Evolutionary conservation across 495 filamentous ascomycete genomes (phyloP).

Genomic region (Penicillium canariense): DNA sequence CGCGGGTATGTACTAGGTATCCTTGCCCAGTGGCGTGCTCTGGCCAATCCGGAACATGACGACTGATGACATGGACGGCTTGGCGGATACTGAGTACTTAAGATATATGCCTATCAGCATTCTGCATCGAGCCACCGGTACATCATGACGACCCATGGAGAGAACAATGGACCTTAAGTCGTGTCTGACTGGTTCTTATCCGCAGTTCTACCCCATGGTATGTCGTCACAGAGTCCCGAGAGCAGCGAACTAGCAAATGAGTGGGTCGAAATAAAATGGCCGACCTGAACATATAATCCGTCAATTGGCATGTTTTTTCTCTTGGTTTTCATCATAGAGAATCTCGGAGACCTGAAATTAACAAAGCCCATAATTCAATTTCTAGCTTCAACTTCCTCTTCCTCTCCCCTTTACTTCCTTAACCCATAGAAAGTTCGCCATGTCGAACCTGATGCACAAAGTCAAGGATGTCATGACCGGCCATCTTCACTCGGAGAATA

Average conservation of each 20-base stretch:
- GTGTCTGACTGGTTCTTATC: background rate
- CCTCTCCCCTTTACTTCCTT: background rate
- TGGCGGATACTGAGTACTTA: background rate
- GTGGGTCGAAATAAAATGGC: background rate
- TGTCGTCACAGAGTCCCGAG: constrained; percentile 20
- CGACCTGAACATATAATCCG: background rate
- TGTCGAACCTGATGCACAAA: constrained; percentile 70
- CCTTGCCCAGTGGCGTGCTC: constrained; percentile 10
- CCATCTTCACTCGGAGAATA: constrained; percentile 28
- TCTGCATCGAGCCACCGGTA: constrained; percentile 7
- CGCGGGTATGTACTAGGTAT: background rate
- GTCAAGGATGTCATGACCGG: constrained; percentile 65
- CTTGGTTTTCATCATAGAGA: background rate
- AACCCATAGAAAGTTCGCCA: constrained; percentile 35
- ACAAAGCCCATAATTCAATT: background rate
- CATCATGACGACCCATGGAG: constrained; percentile 20
- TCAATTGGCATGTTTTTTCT: too few relatives aligned
- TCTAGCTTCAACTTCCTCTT: background rate
- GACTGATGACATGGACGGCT: constrained; percentile 19
- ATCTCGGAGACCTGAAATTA: too few relatives aligned
- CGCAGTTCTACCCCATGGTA: constrained; percentile 10
- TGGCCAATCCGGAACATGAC: constrained; percentile 17
- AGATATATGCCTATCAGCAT: background rate
- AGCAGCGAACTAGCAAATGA: background rate
- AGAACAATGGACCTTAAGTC: background rate